Evolutionary conservation across 352 stramenopile species (phyloP), one percentile per base, ranked within the genome.

Genomic region (Globisporangium alternatum): DNA sequence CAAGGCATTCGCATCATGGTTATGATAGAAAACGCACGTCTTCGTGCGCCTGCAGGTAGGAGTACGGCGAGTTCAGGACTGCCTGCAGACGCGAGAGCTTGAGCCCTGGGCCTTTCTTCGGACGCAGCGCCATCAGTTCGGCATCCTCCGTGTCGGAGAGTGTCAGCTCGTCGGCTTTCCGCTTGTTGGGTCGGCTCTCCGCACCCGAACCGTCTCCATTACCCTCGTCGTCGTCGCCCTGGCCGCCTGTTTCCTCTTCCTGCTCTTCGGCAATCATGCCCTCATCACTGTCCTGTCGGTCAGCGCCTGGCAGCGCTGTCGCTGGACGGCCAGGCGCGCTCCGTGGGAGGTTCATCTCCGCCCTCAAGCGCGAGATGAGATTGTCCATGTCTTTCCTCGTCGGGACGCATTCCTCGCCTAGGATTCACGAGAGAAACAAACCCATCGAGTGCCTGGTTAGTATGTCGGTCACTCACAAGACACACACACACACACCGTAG

Each of bases 61-160:
- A 60, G 22, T 60, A 60, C 41, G 55, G 41, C 7, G 55, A 51
- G 55, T 60, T 22, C n/a, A 60, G 22, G 9, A 60, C 22, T 2
- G 55, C 55, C 21, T 60, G 35, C 21, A 60, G 37, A 19, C 30
- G 35, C 19, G n/a, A 49, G 35, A 48, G 22, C 19, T 43, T 56
- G 13, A 43, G 33, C 2, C 22, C 28, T 56, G 19, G 28, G 5
- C 22, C 30, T 43, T 22, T 51, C 7, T 21, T 51, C 19, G 21
- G 8, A 51, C n/a, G 19, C 44, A 28, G 44, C 44, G 15, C n/a
- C n/a, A 28, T 51, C 44, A 51, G n/a, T 22, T 56, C 30, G 22
- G 28, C 28, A 41, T 56, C 28, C 28, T 28, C 28, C 1, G 13
- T 15, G 28, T 56, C n/a, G 5, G 28, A 56, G 30, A 56, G 15